A percentile compares a stretch with the other conserved stretches of the same genome.
These are phyloP conservation scores for Priceomyces haplophilus DNA, from an alignment of 805 yeast genomes.

Conservation along the genomic window DNA sequence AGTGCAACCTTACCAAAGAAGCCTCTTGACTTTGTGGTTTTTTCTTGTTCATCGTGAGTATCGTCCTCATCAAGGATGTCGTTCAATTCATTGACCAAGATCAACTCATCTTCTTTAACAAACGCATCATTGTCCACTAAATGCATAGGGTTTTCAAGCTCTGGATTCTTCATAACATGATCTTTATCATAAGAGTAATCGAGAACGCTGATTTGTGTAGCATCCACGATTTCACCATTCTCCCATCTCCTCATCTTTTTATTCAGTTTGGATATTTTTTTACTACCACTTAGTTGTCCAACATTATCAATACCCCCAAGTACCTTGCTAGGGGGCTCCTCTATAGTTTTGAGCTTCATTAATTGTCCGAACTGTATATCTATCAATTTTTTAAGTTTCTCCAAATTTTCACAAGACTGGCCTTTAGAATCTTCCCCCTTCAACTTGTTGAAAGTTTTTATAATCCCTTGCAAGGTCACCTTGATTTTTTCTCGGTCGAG, in stretches of 20 bases:
- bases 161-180: conserved; percentile 3
- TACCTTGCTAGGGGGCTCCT: background rate
- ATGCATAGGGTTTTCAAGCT: conserved; percentile 6
- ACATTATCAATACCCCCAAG: conserved; percentile 1
- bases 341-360: conserved; percentile 25
- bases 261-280: conserved; percentile 8
- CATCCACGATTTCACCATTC: conserved; percentile 35
- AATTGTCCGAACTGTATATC: conserved; percentile 39
- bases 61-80: conserved; percentile 35
- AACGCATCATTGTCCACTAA: conserved; percentile 31
- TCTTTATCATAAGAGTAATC: conserved; percentile 30
- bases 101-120: conserved; percentile 35
- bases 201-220: conserved; percentile 17
- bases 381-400: conserved; percentile 31
- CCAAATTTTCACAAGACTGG: conserved; percentile 3
- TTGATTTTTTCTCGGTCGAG: conserved; percentile 38
- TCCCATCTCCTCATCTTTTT: conserved; percentile 46
- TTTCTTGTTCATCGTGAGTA: conserved; percentile 22
- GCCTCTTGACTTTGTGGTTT: conserved; percentile 13
- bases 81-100: conserved; percentile 38
- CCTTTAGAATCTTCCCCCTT: conserved; percentile 16
- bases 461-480: conserved; percentile 27
- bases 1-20: conserved; percentile 35
- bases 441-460: conserved; percentile 31
- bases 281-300: conserved; percentile 1